phyloP scores from a whole-genome alignment of 768 basidiomycete species.

The Leccinellum albellum region DNA sequence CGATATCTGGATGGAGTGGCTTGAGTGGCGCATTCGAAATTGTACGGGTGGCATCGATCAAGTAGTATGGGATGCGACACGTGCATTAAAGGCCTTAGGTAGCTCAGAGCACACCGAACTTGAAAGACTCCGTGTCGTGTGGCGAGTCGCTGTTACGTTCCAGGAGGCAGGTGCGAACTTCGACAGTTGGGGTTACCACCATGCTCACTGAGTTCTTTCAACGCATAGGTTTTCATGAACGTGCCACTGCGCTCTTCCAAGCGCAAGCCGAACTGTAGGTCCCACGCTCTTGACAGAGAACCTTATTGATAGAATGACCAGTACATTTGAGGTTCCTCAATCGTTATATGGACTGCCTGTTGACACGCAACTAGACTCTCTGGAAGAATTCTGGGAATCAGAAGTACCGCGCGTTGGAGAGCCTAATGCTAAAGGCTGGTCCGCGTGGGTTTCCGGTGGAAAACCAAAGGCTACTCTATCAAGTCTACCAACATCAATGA shows the following conservation, averaged over 20 bases:
- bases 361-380: constrained; percentile 46
- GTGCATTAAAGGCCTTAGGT: constrained; percentile 43
- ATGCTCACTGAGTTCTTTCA: constrained; percentile 1
- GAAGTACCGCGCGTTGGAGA: constrained; percentile 78
- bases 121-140: constrained; percentile 58
- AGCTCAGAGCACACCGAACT: constrained; percentile 45
- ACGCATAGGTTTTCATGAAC: constrained; percentile 62
- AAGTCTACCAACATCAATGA: constrained; percentile 13
- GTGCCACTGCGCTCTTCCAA: constrained; percentile 75
- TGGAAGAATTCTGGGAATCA: constrained; percentile 85
- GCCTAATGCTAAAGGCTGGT: constrained; percentile 63
- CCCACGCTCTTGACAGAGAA: neutral
- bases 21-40: constrained; percentile 66
- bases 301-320: constrained; percentile 26
- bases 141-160: constrained; percentile 63
- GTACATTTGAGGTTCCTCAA: constrained; percentile 56
- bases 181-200: neutral
- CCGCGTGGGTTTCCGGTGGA: constrained; percentile 50
- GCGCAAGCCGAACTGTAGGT: constrained; percentile 80
- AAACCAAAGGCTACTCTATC: constrained; percentile 30
- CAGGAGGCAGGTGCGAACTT: constrained; percentile 58
- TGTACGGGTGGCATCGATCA: constrained; percentile 47
- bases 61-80: constrained; percentile 48
- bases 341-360: constrained; percentile 42
- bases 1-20: constrained; percentile 75